Conservation (phyloP, 768 basidiomycete genomes). For the Rhizopogon vesiculosus region DNA sequence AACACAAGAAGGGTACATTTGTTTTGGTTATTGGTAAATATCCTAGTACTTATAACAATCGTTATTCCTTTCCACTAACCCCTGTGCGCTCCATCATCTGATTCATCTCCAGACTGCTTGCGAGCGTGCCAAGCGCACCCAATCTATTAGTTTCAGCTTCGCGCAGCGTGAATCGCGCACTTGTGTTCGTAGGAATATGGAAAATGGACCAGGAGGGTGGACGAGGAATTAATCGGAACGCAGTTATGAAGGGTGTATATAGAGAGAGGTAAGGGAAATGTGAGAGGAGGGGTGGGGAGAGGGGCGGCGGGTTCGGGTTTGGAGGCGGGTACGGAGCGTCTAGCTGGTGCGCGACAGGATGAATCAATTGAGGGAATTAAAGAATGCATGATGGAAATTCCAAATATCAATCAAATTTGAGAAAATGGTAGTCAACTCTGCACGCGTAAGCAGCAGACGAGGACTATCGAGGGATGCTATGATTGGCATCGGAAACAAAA, state of each 20-base stretch:
- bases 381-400: conserved; percentile 80
- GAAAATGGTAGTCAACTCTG: conserved; percentile 49
- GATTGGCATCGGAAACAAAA: conserved; percentile 66
- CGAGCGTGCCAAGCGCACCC: no score
- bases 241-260: conserved; percentile 80
- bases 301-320: no score
- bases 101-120: no score
- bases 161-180: no score
- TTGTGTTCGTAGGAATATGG: conserved; percentile 57
- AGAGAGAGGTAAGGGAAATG: conserved; percentile 89
- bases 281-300: conserved; percentile 46
- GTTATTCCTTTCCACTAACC: no score
- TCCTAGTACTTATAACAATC: no score
- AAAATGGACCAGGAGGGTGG: conserved; percentile 43
- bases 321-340: not conserved
- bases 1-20: no score
- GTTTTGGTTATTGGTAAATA: no score
- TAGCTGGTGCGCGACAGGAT: conserved; percentile 7
- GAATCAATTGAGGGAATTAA: conserved; percentile 47
- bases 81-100: no score
- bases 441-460: conserved; percentile 50
- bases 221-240: conserved; percentile 59
- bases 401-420: conserved; percentile 80
- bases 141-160: no score
- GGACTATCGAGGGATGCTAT: conserved; percentile 64